Evolutionary conservation across 768 basidiomycete genomes (phyloP).

Genomic region (Wakefieldia striispora): DNA sequence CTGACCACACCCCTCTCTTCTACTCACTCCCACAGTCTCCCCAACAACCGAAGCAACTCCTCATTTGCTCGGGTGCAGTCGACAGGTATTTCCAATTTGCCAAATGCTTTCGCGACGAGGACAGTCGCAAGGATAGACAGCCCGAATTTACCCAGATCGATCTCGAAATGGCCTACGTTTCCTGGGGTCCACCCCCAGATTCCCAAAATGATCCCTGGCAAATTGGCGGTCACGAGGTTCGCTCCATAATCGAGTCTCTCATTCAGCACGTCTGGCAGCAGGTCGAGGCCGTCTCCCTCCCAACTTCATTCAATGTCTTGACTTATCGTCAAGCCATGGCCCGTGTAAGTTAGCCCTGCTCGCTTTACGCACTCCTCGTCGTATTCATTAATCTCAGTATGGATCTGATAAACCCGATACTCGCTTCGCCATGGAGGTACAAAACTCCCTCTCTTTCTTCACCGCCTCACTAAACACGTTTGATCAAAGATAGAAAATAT

Average conservation of each 20-base stretch:
- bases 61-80: conserved; percentile 87
- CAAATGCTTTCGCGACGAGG: conserved; percentile 94
- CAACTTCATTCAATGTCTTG: conserved; percentile 71
- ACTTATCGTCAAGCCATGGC: conserved; percentile 91
- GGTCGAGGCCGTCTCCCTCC: conserved; percentile 59
- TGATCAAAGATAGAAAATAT: conserved; percentile 34
- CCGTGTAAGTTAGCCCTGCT: conserved; percentile 49
- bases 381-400: conserved; percentile 51
- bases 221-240: conserved; percentile 84
- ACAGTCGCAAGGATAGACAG: conserved; percentile 91
- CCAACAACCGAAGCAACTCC: conserved; percentile 92
- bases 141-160: conserved; percentile 98
- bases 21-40: conserved; percentile 94
- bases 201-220: conserved; percentile 54
- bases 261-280: conserved; percentile 75
- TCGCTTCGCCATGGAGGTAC: conserved; percentile 83
- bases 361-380: conserved; percentile 11
- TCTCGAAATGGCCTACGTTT: conserved; percentile 94
- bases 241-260: conserved; percentile 72
- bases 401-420: conserved; percentile 96
- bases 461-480: conserved; percentile 9
- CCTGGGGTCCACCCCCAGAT: conserved; percentile 53
- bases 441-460: conserved; percentile 9
- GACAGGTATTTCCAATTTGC: conserved; percentile 93
- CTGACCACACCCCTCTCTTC: conserved; percentile 47